Percentiles rank a stretch among this genome's conserved stretches.
These are phyloP conservation scores for Zopfia rhizophila DNA, from an alignment of 2,329 filamentous ascomycete genomes.

Conservation along the genomic window DNA sequence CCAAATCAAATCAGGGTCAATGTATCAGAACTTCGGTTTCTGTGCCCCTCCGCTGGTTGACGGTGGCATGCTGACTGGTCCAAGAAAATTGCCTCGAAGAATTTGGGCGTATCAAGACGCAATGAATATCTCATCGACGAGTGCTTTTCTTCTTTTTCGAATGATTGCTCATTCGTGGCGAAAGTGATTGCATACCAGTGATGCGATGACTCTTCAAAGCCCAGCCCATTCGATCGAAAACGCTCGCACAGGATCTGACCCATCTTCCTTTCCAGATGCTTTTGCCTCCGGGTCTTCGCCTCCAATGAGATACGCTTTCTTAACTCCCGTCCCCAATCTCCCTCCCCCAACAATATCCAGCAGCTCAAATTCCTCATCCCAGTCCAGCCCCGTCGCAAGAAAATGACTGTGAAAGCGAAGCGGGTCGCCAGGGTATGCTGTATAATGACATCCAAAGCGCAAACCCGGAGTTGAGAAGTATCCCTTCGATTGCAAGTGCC, in stretches of 20 bases:
- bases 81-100: no score
- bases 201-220: slow-evolving; percentile 78
- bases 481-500: slow-evolving; percentile 78
- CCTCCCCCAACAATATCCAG: slow-evolving; percentile 88
- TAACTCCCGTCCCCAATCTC: slow-evolving; percentile 89
- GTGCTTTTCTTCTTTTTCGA: no score
- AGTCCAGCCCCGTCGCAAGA: slow-evolving; percentile 82
- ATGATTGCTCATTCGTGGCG: no score
- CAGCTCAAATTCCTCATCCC: slow-evolving; percentile 86
- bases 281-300: slow-evolving; percentile 60
- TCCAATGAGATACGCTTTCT: slow-evolving; percentile 92
- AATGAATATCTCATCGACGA: no score
- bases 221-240: slow-evolving; percentile 95
- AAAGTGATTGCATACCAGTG: no score
- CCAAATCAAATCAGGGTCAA: no score
- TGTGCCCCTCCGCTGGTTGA: no score
- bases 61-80: no score
- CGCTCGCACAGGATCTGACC: slow-evolving; percentile 65
- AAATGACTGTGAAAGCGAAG: slow-evolving; percentile 97
- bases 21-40: no score
- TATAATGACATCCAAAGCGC: slow-evolving; percentile 93
- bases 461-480: slow-evolving; percentile 93
- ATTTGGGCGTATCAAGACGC: no score
- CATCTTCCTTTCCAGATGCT: slow-evolving; percentile 46
- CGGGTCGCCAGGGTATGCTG: slow-evolving; percentile 94